Percentiles rank a stretch among this genome's conserved stretches.
phyloP scores from a whole-genome alignment of 2,329 filamentous ascomycete genomes.

The Alternaria dauci region DNA sequence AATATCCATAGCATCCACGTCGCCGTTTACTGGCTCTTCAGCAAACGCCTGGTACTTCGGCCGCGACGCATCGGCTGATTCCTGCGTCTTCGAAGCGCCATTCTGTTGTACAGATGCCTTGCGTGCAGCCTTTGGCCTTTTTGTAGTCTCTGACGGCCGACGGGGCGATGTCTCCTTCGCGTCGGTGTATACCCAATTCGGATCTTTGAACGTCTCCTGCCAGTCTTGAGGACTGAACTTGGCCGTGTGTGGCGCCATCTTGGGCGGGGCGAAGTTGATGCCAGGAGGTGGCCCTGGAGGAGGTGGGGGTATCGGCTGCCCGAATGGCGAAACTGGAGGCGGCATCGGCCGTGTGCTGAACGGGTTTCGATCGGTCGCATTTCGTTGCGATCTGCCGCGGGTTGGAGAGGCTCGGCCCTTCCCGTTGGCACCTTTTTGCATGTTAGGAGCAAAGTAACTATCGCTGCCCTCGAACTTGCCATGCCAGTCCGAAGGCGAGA shows the following conservation, averaged over 20 bases:
- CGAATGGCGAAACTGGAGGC: slow-evolving; percentile 31
- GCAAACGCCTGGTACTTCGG: slow-evolving; percentile 44
- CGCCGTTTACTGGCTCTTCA: slow-evolving; percentile 36
- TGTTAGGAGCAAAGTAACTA: slow-evolving; percentile 54
- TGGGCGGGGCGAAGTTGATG: slow-evolving; percentile 32
- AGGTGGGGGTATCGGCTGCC: slow-evolving; percentile 40
- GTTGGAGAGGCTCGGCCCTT: slow-evolving; percentile 44
- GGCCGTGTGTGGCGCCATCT: slow-evolving; percentile 35
- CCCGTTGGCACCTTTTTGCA: slow-evolving; percentile 32
- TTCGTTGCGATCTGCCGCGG: slow-evolving; percentile 40
- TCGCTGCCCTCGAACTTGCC: slow-evolving; percentile 55
- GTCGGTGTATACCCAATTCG: slow-evolving; percentile 49
- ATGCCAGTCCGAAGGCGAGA: slow-evolving; percentile 57
- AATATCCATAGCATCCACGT: slow-evolving; percentile 59
- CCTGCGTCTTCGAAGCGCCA: slow-evolving; percentile 38
- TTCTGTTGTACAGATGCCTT: slow-evolving; percentile 46
- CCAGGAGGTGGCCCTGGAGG: slow-evolving; percentile 42
- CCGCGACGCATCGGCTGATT: slow-evolving; percentile 37
- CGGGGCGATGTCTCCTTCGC: slow-evolving; percentile 44
- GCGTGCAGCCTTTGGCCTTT: slow-evolving; percentile 39
- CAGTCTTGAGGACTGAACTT: slow-evolving; percentile 56
- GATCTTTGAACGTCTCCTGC: slow-evolving; percentile 55
- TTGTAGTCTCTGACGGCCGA: slow-evolving; percentile 37
- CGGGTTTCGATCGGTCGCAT: slow-evolving; percentile 27
- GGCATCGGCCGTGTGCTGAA: slow-evolving; percentile 29